Evolutionary conservation across 163 green algal genomes (phyloP).

Genomic region (Scenedesmus sp.): DNA sequence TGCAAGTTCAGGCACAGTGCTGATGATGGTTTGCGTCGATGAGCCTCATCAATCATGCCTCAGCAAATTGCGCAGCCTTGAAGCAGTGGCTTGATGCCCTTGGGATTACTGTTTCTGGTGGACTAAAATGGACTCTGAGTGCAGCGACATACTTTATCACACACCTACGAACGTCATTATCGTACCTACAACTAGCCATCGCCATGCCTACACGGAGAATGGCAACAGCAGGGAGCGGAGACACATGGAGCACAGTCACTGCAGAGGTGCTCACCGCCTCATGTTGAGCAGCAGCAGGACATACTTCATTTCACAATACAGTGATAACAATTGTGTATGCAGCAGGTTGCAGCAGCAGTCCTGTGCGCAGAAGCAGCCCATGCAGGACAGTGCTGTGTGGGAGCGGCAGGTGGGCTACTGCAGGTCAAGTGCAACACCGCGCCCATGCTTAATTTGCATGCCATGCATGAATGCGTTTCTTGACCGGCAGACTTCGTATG

Average conservation of each 20-base stretch:
- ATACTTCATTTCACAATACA: no score
- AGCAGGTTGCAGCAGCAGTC: conserved; percentile 18
- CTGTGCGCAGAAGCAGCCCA: neutral
- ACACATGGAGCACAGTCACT: conserved; percentile 7
- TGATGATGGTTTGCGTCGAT: no score
- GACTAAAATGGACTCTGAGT: conserved; percentile 14
- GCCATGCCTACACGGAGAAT: neutral
- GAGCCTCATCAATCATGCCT: neutral
- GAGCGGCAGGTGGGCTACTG: neutral
- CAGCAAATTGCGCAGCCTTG: neutral
- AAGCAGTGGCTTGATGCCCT: neutral
- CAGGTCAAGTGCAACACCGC: neutral
- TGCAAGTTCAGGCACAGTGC: no score
- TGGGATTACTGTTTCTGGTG: neutral
- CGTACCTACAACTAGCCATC: neutral
- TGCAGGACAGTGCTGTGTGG: conserved; percentile 11
- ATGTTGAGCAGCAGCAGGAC: neutral
- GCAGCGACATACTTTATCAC: neutral
- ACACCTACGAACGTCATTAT: conserved; percentile 36
- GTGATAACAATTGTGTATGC: neutral
- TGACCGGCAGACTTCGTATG: no score
- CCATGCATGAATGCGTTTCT: no score
- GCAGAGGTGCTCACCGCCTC: conserved; percentile 1
- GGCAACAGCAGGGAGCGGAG: neutral
- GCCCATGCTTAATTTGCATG: neutral